Percentiles rank a stretch among this genome's conserved stretches.
Conservation (phyloP, 257 asterid genomes). For the Solanum bukasovii region DNA sequence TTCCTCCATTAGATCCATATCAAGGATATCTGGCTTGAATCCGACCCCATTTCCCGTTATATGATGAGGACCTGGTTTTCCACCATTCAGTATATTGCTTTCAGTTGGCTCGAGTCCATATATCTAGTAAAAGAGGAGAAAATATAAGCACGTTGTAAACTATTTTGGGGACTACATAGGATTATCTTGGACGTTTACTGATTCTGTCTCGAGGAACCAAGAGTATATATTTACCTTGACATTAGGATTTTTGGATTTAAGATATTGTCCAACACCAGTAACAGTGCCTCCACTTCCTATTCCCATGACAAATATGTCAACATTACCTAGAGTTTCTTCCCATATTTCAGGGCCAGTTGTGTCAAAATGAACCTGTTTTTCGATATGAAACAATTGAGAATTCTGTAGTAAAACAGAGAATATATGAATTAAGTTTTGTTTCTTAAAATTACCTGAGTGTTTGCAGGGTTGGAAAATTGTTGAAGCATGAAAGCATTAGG, state of each 20-base stretch:
- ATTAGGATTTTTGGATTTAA: slow-evolving; percentile 75
- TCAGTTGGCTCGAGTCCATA: slow-evolving; percentile 92
- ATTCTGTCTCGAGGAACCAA: not conserved
- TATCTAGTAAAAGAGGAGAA: slow-evolving; percentile 28
- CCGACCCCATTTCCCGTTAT: slow-evolving; percentile 99
- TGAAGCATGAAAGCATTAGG: slow-evolving; percentile 90
- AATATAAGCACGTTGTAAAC: not conserved
- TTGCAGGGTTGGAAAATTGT: slow-evolving; percentile 90
- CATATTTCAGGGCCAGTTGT: slow-evolving; percentile 98
- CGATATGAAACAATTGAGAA: not conserved
- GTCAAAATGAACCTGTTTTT: slow-evolving; percentile 72
- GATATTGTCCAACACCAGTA: slow-evolving; percentile 87
- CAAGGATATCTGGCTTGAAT: slow-evolving; percentile 91
- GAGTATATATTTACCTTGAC: slow-evolving; percentile 42
- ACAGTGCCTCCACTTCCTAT: slow-evolving; percentile 99
- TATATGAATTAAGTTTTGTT: not conserved
- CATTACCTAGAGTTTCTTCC: slow-evolving; percentile 91
- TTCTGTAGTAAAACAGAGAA: not conserved
- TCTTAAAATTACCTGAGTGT: slow-evolving; percentile 22
- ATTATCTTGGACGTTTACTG: not conserved
- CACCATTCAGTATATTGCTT: slow-evolving; percentile 84
- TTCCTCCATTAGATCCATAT: slow-evolving; percentile 96
- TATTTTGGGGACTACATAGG: not conserved
- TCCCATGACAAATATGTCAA: slow-evolving; percentile 90
- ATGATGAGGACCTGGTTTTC: slow-evolving; percentile 99